Percentiles rank a stretch among this genome's conserved stretches.
These are phyloP conservation scores for Pyrrhoderma lamaoense DNA, from an alignment of 1,284 basidiomycete genomes.

Conservation along the genomic window DNA sequence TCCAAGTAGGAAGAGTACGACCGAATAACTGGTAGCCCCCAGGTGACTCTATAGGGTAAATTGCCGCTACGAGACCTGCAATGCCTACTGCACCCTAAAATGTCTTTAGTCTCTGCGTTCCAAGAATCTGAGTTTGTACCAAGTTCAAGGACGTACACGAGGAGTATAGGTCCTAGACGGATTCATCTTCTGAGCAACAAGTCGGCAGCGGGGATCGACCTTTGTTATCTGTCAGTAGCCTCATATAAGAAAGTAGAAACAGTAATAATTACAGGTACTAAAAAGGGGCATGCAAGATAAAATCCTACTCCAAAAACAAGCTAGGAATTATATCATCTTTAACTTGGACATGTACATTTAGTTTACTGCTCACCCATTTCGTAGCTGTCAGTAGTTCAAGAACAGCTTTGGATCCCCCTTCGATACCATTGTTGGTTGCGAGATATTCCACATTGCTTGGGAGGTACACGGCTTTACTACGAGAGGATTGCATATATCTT, in stretches of 20 bases:
- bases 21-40: constrained; percentile 62
- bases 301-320: constrained; percentile 57
- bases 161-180: constrained; percentile 56
- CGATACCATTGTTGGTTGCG: constrained; percentile 54
- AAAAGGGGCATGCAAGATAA: constrained; percentile 54
- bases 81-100: constrained; percentile 56
- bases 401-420: constrained; percentile 39
- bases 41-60: constrained; percentile 61
- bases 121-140: no score
- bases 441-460: constrained; percentile 65
- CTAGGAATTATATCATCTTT: constrained; percentile 25
- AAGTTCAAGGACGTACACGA: constrained; percentile 31
- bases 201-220: constrained; percentile 55
- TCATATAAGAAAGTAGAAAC: background rate
- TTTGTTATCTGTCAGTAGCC: constrained; percentile 21
- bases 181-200: constrained; percentile 60
- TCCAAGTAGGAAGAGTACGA: constrained; percentile 52
- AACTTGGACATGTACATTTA: background rate
- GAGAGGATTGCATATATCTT: constrained; percentile 47
- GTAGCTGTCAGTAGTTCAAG: constrained; percentile 38
- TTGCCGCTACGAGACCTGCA: constrained; percentile 51
- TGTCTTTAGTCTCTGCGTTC: no score
- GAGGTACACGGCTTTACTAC: constrained; percentile 56
- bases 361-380: constrained; percentile 36
- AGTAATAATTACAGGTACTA: constrained; percentile 41